These are phyloP conservation scores for Eucalyptus melliodora DNA, from an alignment of 345 rosid genomes.

Conservation along the genomic window DNA sequence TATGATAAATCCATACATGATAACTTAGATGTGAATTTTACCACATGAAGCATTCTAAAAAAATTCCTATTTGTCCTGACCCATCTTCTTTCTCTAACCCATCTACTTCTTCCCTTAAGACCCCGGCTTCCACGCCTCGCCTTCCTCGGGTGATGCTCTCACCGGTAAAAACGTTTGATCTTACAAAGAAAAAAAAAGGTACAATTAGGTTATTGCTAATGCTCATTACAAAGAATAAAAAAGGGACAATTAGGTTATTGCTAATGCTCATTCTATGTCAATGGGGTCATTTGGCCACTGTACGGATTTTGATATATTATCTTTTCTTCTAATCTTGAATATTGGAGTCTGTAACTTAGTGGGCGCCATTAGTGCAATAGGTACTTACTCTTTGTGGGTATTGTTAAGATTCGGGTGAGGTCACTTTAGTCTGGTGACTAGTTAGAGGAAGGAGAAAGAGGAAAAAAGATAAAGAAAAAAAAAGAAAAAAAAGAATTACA, in stretches of 20 bases:
- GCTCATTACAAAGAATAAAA: too few species aligned
- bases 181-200: neutral
- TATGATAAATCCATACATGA: neutral
- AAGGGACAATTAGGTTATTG: neutral
- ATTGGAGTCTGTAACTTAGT: neutral
- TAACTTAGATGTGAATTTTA: neutral
- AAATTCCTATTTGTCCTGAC: neutral
- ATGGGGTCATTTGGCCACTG: neutral
- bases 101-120: too few species aligned
- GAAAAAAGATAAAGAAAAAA: too few species aligned
- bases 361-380: neutral
- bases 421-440: too few species aligned
- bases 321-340: neutral
- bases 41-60: neutral
- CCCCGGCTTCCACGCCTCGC: neutral
- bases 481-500: too few species aligned
- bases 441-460: too few species aligned
- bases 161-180: neutral
- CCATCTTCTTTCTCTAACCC: neutral
- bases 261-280: neutral
- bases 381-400: neutral
- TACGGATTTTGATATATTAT: neutral
- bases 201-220: neutral
- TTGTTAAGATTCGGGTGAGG: too few species aligned
- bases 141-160: neutral